Base-by-base conservation (phyloP, 345 rosid genomes). In the Ceriops zippeliana region DNA sequence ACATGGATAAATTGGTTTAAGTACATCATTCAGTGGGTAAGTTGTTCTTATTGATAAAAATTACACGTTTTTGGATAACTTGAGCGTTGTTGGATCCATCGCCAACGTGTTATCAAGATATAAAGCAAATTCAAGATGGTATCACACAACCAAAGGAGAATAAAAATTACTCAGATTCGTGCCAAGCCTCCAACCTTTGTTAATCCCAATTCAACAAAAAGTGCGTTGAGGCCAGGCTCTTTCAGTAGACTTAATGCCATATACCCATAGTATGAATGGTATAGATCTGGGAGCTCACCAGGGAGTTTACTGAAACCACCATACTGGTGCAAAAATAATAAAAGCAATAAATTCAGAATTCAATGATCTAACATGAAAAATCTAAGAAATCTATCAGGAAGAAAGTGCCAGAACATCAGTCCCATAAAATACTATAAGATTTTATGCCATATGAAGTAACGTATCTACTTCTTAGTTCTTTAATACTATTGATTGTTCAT, bases 301-400 rank as follows among this genome's bases (percentile, higher is more conserved):
- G 91, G 96, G 71, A 73, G 86, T 75, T 95, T 95, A 75, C 96
- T 69, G 79, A 91, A 95, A 19, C 96, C 96, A 65, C 97, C 96
- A 68, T 74, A 88, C 96, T 95, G 82, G 49, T 37, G 57, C 47
- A 71, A 60, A 35, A 78, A 73, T 26, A 59, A 70, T 19, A 31
- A 16, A 49, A 54, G 60, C n/a, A 61, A 62, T 28, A 63, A 51
- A 11, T 32, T 58, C n/a, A 67, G 73, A 52, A 59, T 47, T 35
- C 38, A 24, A 52, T 3, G 7, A 24, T 24, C 38, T 31, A 22
- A 13, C 6, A 51, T n/a, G 13, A 38, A 7, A n/a, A 22, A 16
- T 3, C 15, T 1, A 56, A 54, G 26, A 30, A 19, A 57, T 71
- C 5, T 34, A 20, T 58, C 22, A 49, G 24, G 24, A 22, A 59